Percentiles rank a stretch among this genome's conserved stretches.
phyloP scores from a whole-genome alignment of 805 yeast genomes.

The Sporopachydermia lactativora region DNA sequence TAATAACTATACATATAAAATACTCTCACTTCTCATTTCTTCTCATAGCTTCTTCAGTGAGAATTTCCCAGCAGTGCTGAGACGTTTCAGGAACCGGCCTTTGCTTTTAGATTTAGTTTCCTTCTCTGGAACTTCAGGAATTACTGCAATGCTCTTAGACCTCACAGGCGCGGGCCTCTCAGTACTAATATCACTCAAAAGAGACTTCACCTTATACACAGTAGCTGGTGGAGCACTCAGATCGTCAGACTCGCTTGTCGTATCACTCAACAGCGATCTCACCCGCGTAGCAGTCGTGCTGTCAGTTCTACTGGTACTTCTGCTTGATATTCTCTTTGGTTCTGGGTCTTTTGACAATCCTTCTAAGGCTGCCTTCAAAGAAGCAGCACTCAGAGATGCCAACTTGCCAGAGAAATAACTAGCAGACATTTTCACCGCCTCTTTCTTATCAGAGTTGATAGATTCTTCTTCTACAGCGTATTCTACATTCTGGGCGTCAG shows the following conservation, averaged over 20 bases:
- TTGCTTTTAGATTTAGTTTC: neutral
- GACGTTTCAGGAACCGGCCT: neutral
- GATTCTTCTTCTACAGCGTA: neutral
- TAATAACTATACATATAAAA: too few species aligned
- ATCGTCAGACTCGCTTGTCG: neutral
- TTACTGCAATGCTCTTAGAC: neutral
- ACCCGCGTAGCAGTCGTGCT: neutral
- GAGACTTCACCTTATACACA: neutral
- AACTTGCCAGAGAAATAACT: neutral
- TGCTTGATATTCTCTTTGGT: neutral
- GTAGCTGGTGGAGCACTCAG: neutral
- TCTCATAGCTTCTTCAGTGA: too few species aligned
- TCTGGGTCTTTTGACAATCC: neutral
- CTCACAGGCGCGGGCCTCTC: slow-evolving; percentile 1
- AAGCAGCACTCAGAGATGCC: neutral
- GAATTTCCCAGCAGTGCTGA: neutral
- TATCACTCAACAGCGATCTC: neutral
- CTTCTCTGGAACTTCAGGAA: neutral
- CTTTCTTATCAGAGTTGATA: neutral
- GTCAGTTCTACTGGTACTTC: neutral
- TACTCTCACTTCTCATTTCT: too few species aligned
- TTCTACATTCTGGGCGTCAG: too few species aligned
- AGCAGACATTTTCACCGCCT: neutral
- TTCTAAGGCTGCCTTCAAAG: neutral
- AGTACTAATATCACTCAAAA: neutral